Evolutionary conservation across 176 grass and related monocot genomes (phyloP).

Genomic region (Saccharum officinarum): DNA sequence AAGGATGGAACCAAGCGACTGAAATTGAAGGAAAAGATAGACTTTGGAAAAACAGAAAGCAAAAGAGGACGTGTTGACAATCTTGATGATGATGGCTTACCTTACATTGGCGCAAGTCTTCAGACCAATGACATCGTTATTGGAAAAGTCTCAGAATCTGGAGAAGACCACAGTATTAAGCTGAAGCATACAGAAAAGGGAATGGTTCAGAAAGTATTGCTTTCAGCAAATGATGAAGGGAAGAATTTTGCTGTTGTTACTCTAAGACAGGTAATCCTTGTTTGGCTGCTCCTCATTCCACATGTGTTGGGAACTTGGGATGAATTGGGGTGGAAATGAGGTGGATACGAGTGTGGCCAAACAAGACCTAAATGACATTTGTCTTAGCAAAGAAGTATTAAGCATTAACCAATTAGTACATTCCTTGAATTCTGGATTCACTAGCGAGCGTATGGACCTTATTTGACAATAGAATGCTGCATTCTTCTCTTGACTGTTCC

Average conservation of each 20-base stretch:
- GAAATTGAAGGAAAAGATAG: slow-evolving; percentile 73
- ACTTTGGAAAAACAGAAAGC: slow-evolving; percentile 89
- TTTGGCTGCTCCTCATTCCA: not conserved
- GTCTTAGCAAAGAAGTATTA: not conserved
- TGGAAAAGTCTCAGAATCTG: slow-evolving; percentile 80
- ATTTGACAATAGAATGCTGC: slow-evolving; percentile 3
- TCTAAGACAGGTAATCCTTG: slow-evolving; percentile 64
- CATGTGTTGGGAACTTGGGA: not conserved
- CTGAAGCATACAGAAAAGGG: slow-evolving; percentile 97
- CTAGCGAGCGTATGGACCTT: slow-evolving; percentile 5
- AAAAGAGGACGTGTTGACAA: slow-evolving; percentile 89
- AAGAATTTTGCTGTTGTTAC: slow-evolving; percentile 91
- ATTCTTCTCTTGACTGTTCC: not conserved
- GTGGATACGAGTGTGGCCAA: not conserved
- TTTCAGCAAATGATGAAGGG: slow-evolving; percentile 94
- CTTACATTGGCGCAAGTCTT: slow-evolving; percentile 86
- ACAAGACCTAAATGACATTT: slow-evolving; percentile 28
- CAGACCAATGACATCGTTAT: slow-evolving; percentile 93
- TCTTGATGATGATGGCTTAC: slow-evolving; percentile 95
- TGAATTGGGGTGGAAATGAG: not conserved
- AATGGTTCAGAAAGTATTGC: slow-evolving; percentile 89
- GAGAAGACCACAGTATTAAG: slow-evolving; percentile 89
- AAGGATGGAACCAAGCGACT: slow-evolving; percentile 56
- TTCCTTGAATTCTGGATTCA: slow-evolving; percentile 31
- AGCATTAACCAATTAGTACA: slow-evolving; percentile 13